Conservation (phyloP, 305 asterid species). For the Solanum aculeatissimum region DNA sequence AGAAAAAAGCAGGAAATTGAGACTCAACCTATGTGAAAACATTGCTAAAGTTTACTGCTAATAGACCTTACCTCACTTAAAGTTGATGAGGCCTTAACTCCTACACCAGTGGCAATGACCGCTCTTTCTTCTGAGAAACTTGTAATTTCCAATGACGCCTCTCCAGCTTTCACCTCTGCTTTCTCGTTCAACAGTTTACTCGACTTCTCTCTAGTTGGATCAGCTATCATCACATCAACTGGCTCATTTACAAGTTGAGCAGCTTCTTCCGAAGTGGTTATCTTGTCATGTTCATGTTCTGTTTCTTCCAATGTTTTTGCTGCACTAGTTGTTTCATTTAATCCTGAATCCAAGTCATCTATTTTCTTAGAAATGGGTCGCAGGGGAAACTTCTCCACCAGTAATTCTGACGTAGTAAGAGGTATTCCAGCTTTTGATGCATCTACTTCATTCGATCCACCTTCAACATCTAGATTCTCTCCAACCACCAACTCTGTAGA, state of each 20-base stretch:
- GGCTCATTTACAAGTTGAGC: slow-evolving; percentile 2
- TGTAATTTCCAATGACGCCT: slow-evolving; percentile 12
- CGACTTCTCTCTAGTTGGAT: slow-evolving; percentile 4
- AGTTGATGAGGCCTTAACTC: slow-evolving; percentile 16
- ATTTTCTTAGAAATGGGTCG: slow-evolving; percentile 33
- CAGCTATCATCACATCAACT: slow-evolving; percentile 13
- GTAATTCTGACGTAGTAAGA: slow-evolving; percentile 21
- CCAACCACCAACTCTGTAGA: slow-evolving; percentile 3
- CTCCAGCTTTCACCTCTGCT: slow-evolving; percentile 5
- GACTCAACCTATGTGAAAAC: not conserved
- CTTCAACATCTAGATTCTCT: slow-evolving; percentile 16
- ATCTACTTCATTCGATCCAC: slow-evolving; percentile 20
- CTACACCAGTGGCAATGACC: slow-evolving; percentile 3
- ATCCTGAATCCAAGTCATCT: slow-evolving; percentile 21
- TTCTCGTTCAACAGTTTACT: slow-evolving; percentile 8
- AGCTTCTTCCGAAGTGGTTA: slow-evolving; percentile 2
- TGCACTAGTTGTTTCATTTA: slow-evolving; percentile 13
- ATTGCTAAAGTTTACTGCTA: not conserved
- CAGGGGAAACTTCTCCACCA: slow-evolving; percentile 71
- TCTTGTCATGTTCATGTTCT: slow-evolving; percentile 12
- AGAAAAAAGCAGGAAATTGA: not conserved
- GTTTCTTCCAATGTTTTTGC: slow-evolving; percentile 11
- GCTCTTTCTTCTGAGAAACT: slow-evolving; percentile 1
- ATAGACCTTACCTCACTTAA: slow-evolving; percentile 16
- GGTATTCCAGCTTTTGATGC: slow-evolving; percentile 13